These are phyloP conservation scores for Cladosporium sphaerospermum DNA, from an alignment of 2,329 filamentous ascomycete genomes.

Conservation along the genomic window DNA sequence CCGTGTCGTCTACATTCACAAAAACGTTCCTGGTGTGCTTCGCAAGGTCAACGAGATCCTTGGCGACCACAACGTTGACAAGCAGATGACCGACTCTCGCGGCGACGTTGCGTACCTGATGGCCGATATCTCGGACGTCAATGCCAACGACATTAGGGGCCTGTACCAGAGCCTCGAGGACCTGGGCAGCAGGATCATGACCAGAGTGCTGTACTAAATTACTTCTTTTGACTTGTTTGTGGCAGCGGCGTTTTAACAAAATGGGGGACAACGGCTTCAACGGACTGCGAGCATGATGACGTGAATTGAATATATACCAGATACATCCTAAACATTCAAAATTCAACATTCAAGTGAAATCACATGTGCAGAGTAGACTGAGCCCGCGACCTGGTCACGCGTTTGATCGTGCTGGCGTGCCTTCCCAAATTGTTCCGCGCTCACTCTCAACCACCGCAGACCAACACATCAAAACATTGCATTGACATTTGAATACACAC, in stretches of 20 bases:
- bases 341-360: conserved; percentile 6
- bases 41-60: conserved; percentile 92
- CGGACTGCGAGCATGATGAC: conserved; percentile 7
- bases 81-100: conserved; percentile 94
- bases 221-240: not conserved
- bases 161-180: conserved; percentile 77
- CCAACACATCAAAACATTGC: too few relatives aligned
- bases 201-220: conserved; percentile 41
- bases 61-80: conserved; percentile 94
- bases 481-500: too few relatives aligned
- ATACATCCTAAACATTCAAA: conserved; percentile 11
- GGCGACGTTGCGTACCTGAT: conserved; percentile 94
- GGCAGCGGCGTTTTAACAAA: not conserved
- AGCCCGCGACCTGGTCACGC: not conserved
- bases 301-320: conserved; percentile 6
- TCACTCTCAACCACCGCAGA: too few relatives aligned
- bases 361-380: not conserved
- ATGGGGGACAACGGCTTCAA: conserved; percentile 8
- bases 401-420: not conserved
- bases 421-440: not conserved
- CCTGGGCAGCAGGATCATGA: conserved; percentile 47
- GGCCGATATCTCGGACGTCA: conserved; percentile 91
- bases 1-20: conserved; percentile 92
- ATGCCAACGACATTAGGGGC: conserved; percentile 72
- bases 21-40: conserved; percentile 91